Base-by-base conservation (phyloP, 768 basidiomycete species). In the Collybia sp. region DNA sequence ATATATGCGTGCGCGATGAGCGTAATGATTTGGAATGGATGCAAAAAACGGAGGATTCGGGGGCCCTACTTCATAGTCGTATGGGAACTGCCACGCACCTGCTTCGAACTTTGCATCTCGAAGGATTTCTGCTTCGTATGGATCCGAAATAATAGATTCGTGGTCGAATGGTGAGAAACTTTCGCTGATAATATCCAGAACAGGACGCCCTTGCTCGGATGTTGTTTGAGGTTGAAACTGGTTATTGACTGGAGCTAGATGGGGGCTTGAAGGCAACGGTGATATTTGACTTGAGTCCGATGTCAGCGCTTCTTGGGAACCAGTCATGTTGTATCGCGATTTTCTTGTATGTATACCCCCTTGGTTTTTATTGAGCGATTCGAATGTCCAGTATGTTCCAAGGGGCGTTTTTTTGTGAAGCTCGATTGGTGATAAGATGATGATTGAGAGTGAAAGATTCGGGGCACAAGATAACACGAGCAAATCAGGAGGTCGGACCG, bases 121-220 rank as follows among this genome's bases (percentile, higher is more conserved):
- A 10, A 57, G 44, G 0, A 60, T 54, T 46, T 69, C 68, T 6
- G 63, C 59, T 33, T 61, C 51, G 50, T 71, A 73, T 0, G 70
- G 71, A 2, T 51, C 48, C 12, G 66, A 64, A 8, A 73, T 56
- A 8, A 53, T 51, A 12, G 52, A 44, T 41, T 65, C 55, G 13
- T 66, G 65, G 50, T 71, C 68, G 45, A 73, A 71, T 1, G 64
- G 55, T 11, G 63, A 51, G 43, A 70, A 70, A 16, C 50, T 48
- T 33, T 69, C 61, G 15, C 56, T 58, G 33, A 72, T 64, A 30
- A 70, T 52, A 20, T 69, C 70, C 13, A 58, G 44, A 10, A 69
- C 52, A 5, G 64, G 58, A 32, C 57, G 50, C 37, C 51, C 43
- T 16, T 51, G 46, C 15, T 20, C 13, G 15, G 25, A 43, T 12